A percentile compares a stretch with the other conserved stretches of the same genome.
Evolutionary conservation across 1,284 basidiomycete species (phyloP).

Genomic region (Cryptococcus sp.): DNA sequence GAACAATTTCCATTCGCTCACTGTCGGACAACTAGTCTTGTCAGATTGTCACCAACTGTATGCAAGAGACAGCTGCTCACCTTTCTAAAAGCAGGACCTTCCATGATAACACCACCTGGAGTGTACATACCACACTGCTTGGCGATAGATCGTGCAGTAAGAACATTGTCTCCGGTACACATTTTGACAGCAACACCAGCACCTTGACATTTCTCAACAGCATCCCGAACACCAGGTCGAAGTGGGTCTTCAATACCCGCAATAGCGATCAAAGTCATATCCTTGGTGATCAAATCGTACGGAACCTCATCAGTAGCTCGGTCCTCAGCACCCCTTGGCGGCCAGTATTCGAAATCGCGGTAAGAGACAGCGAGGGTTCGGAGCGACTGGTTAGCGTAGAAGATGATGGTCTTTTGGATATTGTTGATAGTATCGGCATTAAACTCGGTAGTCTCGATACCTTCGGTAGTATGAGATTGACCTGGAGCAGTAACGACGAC

Average conservation of each 20-base stretch:
- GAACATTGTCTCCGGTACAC: constrained; percentile 97
- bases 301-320: constrained; percentile 54
- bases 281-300: constrained; percentile 64
- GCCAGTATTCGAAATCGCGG: constrained; percentile 81
- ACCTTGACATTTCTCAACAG: constrained; percentile 75
- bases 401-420: constrained; percentile 84
- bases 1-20: constrained; percentile 53
- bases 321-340: constrained; percentile 59
- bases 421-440: constrained; percentile 66
- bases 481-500: constrained; percentile 57
- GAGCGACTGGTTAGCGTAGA: constrained; percentile 93
- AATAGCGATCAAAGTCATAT: constrained; percentile 81
- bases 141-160: constrained; percentile 85
- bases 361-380: constrained; percentile 92
- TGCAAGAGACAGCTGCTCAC: neutral
- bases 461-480: constrained; percentile 10
- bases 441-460: constrained; percentile 59
- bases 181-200: constrained; percentile 98
- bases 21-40: constrained; percentile 41
- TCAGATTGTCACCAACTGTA: neutral
- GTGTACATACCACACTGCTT: constrained; percentile 92
- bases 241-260: constrained; percentile 95
- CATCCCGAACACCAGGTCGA: constrained; percentile 79
- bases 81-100: constrained; percentile 70
- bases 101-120: constrained; percentile 90